Base-by-base conservation (phyloP, 2,329 filamentous ascomycete species). In the Tolypocladium inflatum region DNA sequence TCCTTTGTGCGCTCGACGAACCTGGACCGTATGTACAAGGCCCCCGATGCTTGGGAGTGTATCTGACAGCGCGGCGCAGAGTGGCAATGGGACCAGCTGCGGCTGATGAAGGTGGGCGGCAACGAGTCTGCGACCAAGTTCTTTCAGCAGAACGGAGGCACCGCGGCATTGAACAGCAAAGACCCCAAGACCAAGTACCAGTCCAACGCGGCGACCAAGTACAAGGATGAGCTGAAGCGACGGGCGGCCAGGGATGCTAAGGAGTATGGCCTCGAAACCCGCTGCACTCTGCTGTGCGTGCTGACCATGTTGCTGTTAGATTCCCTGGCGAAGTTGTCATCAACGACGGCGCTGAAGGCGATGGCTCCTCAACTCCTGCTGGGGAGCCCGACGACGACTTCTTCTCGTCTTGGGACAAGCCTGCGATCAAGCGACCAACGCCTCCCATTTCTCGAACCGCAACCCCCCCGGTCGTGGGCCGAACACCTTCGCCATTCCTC, bases 61-160 rank as follows among this genome's bases (percentile, higher is more conserved):
- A 23, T 30, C 55, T 59, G 43, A 59, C 45, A 38, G 23, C 55
- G 15, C 23, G 53, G 35, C 56, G 42, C 67, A 90, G 87, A 90
- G 79, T 99, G 94, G 94, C 91, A 97, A 89, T 99, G 94, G 94
- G 91, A 97, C 65, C 94, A 99, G 74, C 82, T 99, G 60, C 89
- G 94, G 56, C 76, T 93, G 59, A 97, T 99, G 93, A 99, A 99
- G 78, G 91, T 97, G 19, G 94, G 94, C 64, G 94, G 94, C 59
- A 99, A 99, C 70, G 93, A 97, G 76, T 96, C 91, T 59, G 94
- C 94, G 54, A 97, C 92, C 69, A 97, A 96, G 76, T 99, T 91
- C 80, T 99, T 97, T 80, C 92, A 97, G 76, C 88, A 91, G 66
- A 94, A 99, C 71, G 94, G 94, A 63, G 94, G 94, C 61, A 92